phyloP scores from a whole-genome alignment of 2,329 filamentous ascomycete species.

The Aplosporella prunicola region DNA sequence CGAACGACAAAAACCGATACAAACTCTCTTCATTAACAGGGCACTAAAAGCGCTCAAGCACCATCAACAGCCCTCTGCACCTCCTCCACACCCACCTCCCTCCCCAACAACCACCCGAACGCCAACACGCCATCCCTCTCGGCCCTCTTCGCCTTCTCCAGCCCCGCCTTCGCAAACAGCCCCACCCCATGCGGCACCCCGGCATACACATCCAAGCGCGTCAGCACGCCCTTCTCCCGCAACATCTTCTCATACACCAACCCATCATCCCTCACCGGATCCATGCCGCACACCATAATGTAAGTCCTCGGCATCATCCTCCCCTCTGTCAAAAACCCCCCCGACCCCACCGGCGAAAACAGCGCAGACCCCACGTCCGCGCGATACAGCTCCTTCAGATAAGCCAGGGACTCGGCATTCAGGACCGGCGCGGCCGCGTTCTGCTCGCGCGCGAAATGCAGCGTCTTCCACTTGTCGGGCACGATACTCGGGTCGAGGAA shows the following conservation, averaged over 20 bases:
- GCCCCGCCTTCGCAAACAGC: background rate
- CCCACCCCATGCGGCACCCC: conserved; percentile 11
- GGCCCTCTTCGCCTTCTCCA: conserved; percentile 5
- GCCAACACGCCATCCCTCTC: conserved; percentile 5
- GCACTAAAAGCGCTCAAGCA: no score
- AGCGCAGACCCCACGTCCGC: conserved; percentile 1
- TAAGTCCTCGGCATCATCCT: conserved; percentile 8
- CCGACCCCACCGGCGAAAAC: conserved; percentile 4
- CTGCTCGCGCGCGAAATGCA: conserved; percentile 5
- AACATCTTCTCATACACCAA: conserved; percentile 12
- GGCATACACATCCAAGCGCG: conserved; percentile 12
- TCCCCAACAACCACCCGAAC: conserved; percentile 11
- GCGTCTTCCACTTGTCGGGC: background rate
- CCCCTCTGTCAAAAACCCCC: background rate
- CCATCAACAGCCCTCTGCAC: no score
- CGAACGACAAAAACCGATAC: no score
- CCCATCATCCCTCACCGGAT: conserved; percentile 12
- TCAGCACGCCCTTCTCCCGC: conserved; percentile 11
- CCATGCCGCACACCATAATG: conserved; percentile 12
- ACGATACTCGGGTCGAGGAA: background rate
- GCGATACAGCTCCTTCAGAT: conserved; percentile 2
- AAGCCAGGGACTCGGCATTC: background rate
- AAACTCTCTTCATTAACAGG: no score
- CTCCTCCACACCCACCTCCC: background rate
- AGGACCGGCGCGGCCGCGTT: conserved; percentile 6